phyloP scores from a whole-genome alignment of 2,329 filamentous ascomycete species.

The Tolypocladium ophioglossoides region DNA sequence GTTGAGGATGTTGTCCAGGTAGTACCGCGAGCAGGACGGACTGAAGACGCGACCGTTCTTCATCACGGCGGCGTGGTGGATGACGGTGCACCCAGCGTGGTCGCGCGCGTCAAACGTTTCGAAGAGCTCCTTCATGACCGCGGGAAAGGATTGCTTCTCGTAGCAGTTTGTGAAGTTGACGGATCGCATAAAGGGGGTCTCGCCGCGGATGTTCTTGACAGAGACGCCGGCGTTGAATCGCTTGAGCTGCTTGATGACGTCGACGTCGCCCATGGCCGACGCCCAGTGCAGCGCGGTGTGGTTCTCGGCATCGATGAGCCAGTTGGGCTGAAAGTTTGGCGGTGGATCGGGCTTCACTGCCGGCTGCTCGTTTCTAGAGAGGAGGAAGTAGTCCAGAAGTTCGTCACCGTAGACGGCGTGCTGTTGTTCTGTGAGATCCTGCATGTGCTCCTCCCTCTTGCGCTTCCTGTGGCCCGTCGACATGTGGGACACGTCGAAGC shows the following conservation, averaged over 20 bases:
- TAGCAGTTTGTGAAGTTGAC: conserved; percentile 96
- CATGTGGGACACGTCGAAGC: conserved; percentile 57
- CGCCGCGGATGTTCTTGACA: conserved; percentile 60
- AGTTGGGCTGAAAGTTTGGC: conserved; percentile 76
- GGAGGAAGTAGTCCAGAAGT: conserved; percentile 90
- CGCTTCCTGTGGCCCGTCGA: conserved; percentile 59
- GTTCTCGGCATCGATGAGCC: conserved; percentile 83
- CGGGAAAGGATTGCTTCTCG: conserved; percentile 84
- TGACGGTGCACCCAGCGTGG: conserved; percentile 72
- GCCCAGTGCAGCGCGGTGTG: conserved; percentile 97
- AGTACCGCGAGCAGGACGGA: conserved; percentile 83
- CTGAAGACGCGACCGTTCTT: conserved; percentile 73
- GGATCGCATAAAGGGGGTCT: conserved; percentile 89
- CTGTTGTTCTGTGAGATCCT: conserved; percentile 64
- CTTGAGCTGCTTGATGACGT: conserved; percentile 81
- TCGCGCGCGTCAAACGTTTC: conserved; percentile 74
- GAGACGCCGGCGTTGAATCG: conserved; percentile 66
- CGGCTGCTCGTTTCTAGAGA: conserved; percentile 67
- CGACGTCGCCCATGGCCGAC: conserved; percentile 90
- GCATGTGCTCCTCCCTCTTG: conserved; percentile 56
- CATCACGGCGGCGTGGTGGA: conserved; percentile 88
- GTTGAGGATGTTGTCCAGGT: conserved; percentile 83
- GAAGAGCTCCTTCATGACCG: conserved; percentile 72
- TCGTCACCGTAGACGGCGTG: conserved; percentile 89
- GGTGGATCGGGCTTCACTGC: conserved; percentile 69